Percentiles rank a stretch among this genome's conserved stretches.
phyloP scores from a whole-genome alignment of 2,329 filamentous ascomycete species.

The Emericellopsis cladophorae region DNA sequence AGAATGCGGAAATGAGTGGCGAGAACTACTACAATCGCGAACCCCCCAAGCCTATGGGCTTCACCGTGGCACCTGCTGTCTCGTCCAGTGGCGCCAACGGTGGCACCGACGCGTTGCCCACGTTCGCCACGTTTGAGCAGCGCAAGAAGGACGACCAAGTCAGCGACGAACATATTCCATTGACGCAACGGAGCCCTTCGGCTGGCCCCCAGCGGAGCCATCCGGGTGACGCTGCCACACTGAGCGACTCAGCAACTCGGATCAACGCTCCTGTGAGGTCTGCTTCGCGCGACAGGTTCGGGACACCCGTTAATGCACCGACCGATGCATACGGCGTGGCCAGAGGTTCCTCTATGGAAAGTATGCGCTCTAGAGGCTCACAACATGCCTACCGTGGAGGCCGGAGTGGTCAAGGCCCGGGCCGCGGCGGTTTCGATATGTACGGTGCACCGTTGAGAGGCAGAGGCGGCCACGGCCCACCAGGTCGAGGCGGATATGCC shows the following conservation, averaged over 20 bases:
- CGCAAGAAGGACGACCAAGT: constrained; percentile 47
- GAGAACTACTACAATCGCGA: constrained; percentile 78
- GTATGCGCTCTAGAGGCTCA: constrained; percentile 3
- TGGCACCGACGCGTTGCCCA: constrained; percentile 27
- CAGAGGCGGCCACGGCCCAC: constrained; percentile 29
- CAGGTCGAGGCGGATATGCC: constrained; percentile 28
- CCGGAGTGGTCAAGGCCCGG: constrained; percentile 27
- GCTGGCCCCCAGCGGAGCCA: background rate
- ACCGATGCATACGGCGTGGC: constrained; percentile 33
- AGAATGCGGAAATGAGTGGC: constrained; percentile 95
- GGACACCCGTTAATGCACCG: constrained; percentile 37
- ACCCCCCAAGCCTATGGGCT: constrained; percentile 31
- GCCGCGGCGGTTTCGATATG: constrained; percentile 36
- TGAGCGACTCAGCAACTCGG: constrained; percentile 15
- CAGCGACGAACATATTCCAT: constrained; percentile 58
- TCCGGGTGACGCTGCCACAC: constrained; percentile 21
- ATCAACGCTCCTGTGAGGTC: constrained; percentile 23
- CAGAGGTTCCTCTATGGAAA: constrained; percentile 24
- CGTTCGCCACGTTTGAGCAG: constrained; percentile 56
- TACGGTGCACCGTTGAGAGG: constrained; percentile 27
- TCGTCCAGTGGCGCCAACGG: constrained; percentile 44
- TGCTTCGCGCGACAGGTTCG: constrained; percentile 49
- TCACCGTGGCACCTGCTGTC: constrained; percentile 40
- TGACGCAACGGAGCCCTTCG: constrained; percentile 49
- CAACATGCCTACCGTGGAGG: constrained; percentile 15